Evolutionary conservation across 257 asterid genomes (phyloP).

Genomic region (Solanum acaule): DNA sequence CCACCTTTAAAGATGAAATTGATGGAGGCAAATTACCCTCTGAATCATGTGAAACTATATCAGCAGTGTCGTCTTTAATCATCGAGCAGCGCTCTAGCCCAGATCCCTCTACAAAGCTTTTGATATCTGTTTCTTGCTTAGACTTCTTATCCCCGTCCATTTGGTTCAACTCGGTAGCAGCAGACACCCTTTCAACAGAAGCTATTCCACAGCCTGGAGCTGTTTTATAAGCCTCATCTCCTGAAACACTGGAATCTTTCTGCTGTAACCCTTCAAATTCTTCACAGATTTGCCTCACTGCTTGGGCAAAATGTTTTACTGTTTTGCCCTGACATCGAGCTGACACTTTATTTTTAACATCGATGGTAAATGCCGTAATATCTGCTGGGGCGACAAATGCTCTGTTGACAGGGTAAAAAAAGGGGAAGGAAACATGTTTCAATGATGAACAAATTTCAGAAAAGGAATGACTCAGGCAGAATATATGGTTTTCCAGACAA

Average conservation of each 20-base stretch:
- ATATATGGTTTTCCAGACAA: not conserved
- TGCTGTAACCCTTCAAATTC: slow-evolving; percentile 58
- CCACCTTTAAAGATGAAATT: slow-evolving; percentile 20
- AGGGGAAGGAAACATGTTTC: not conserved
- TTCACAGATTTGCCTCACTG: slow-evolving; percentile 70
- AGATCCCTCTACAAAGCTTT: slow-evolving; percentile 27
- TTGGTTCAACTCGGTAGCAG: slow-evolving; percentile 22
- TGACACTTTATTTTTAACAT: slow-evolving; percentile 50
- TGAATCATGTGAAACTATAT: slow-evolving; percentile 13
- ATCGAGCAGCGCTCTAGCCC: slow-evolving; percentile 38
- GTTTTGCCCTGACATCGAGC: slow-evolving; percentile 66
- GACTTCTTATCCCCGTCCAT: slow-evolving; percentile 16
- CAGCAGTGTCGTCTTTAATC: slow-evolving; percentile 30
- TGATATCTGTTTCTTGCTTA: slow-evolving; percentile 21
- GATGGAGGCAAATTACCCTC: slow-evolving; percentile 21
- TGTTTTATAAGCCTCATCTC: slow-evolving; percentile 31
- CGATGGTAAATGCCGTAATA: slow-evolving; percentile 65
- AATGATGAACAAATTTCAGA: not conserved
- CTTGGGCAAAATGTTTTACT: slow-evolving; percentile 53
- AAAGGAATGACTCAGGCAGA: not conserved
- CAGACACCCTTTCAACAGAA: slow-evolving; percentile 30
- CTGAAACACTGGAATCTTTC: slow-evolving; percentile 27
- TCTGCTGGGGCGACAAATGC: slow-evolving; percentile 92
- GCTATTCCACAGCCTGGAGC: slow-evolving; percentile 27
- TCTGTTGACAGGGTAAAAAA: slow-evolving; percentile 34